Conservation (phyloP, 1,139 yeast species). For the Scheffersomyces insectosa region DNA sequence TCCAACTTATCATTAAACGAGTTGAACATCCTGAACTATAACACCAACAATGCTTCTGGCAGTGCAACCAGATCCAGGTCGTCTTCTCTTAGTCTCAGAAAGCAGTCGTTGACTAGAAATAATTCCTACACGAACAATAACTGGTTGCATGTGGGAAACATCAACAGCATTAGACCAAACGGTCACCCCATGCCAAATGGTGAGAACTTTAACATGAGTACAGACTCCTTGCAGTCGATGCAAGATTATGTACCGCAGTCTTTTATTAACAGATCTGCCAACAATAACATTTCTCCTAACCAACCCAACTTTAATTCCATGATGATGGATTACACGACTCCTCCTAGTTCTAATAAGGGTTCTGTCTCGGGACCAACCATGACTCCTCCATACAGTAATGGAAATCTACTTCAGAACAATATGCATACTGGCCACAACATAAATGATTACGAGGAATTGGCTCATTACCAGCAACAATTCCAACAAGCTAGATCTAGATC, state of each 20-base stretch:
- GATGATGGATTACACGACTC: conserved; percentile 49
- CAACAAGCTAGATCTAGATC: conserved; percentile 25
- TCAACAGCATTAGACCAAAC: conserved; percentile 34
- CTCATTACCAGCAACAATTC: conserved; percentile 13
- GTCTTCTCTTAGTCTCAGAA: conserved; percentile 36
- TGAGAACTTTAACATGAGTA: conserved; percentile 29
- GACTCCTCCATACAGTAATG: conserved; percentile 14
- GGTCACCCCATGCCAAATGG: conserved; percentile 13
- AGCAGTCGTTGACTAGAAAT: conserved; percentile 48
- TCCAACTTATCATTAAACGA: conserved; percentile 46
- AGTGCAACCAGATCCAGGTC: conserved; percentile 21
- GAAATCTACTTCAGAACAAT: conserved; percentile 16
- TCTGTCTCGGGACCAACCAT: conserved; percentile 24
- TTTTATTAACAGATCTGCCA: conserved; percentile 35
- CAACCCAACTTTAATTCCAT: conserved; percentile 25
- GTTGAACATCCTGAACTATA: conserved; percentile 35
- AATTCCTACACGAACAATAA: conserved; percentile 38
- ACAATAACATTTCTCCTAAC: conserved; percentile 6
- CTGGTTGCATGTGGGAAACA: conserved; percentile 51
- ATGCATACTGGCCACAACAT: conserved; percentile 14
- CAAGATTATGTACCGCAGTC: conserved; percentile 48
- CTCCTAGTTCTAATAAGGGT: conserved; percentile 41
- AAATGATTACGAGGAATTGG: conserved; percentile 26
- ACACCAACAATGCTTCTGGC: conserved; percentile 10
- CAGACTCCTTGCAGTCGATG: conserved; percentile 47